A percentile compares a stretch with the other conserved stretches of the same genome.
Conservation (phyloP, 441 rosid species). For the Flueggea neowawraea region DNA sequence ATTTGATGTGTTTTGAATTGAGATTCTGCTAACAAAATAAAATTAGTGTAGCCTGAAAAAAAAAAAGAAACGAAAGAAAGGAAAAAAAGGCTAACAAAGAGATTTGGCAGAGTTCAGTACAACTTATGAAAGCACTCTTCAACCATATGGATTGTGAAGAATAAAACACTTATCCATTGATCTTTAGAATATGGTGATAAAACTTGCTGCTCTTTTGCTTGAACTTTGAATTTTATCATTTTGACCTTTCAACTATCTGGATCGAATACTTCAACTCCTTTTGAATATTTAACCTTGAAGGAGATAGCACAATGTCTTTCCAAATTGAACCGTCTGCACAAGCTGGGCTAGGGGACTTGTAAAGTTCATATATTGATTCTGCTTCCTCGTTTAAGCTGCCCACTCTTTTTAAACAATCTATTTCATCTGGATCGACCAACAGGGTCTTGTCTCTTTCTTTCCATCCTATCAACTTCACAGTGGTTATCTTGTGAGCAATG, state of each 20-base stretch:
- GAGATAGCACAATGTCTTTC: constrained; percentile 94
- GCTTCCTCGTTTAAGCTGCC: constrained; percentile 76
- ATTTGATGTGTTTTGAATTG: too few relatives aligned
- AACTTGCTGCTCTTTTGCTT: too few relatives aligned
- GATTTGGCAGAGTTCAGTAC: too few relatives aligned
- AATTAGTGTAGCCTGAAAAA: too few relatives aligned
- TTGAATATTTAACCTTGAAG: constrained; percentile 84
- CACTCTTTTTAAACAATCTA: constrained; percentile 63
- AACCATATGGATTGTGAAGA: too few relatives aligned
- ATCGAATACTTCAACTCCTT: constrained; percentile 85
- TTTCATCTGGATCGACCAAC: constrained; percentile 94
- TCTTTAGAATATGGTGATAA: too few relatives aligned
- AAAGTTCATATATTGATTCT: constrained; percentile 76
- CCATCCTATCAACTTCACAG: constrained; percentile 92
- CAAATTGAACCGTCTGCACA: constrained; percentile 78
- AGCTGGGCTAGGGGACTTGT: constrained; percentile 69
- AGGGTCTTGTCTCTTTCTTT: constrained; percentile 87
- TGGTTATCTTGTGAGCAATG: constrained; percentile 20
- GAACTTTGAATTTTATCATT: constrained; percentile 9
- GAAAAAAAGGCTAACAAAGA: too few relatives aligned
- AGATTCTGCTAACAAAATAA: too few relatives aligned
- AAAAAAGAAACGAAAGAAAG: too few relatives aligned
- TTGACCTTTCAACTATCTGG: constrained; percentile 72
- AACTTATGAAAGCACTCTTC: too few relatives aligned
- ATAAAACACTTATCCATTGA: too few relatives aligned